These are phyloP conservation scores for Lactarius indigo DNA, from an alignment of 768 basidiomycete species.

Conservation along the genomic window DNA sequence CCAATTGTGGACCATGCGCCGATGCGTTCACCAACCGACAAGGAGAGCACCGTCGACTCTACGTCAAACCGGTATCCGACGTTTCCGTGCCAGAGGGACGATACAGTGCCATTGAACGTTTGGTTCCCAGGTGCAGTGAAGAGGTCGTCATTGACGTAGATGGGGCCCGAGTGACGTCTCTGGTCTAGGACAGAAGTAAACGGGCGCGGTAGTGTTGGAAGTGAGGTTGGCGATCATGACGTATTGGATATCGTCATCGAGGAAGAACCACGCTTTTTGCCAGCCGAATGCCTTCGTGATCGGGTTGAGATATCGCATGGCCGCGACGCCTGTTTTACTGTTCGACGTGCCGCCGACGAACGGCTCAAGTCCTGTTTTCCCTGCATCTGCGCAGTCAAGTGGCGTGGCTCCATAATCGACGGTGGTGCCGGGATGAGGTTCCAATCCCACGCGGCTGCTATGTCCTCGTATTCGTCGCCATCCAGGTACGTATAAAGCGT, in stretches of 20 bases:
- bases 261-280: constrained; percentile 75
- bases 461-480: constrained; percentile 72
- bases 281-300: constrained; percentile 48
- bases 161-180: constrained; percentile 41
- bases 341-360: constrained; percentile 69
- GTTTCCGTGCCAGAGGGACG: constrained; percentile 59
- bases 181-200: constrained; percentile 71
- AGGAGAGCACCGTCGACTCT: constrained; percentile 32
- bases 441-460: constrained; percentile 73
- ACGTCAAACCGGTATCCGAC: constrained; percentile 57
- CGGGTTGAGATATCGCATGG: constrained; percentile 68
- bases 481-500: constrained; percentile 57
- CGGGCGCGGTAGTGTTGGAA: constrained; percentile 42
- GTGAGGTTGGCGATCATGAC: constrained; percentile 55
- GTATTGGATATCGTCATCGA: constrained; percentile 57
- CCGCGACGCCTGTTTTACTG: constrained; percentile 51
- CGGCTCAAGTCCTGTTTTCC: constrained; percentile 43
- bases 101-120: constrained; percentile 30
- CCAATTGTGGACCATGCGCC: constrained; percentile 58
- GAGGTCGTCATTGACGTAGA: constrained; percentile 41
- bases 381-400: constrained; percentile 45
- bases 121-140: constrained; percentile 9
- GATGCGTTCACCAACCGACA: constrained; percentile 45
- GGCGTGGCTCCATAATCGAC: constrained; percentile 57
- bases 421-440: constrained; percentile 73